Base-by-base conservation (phyloP, 1,139 yeast genomes). In the Hansenula lynferdii region DNA sequence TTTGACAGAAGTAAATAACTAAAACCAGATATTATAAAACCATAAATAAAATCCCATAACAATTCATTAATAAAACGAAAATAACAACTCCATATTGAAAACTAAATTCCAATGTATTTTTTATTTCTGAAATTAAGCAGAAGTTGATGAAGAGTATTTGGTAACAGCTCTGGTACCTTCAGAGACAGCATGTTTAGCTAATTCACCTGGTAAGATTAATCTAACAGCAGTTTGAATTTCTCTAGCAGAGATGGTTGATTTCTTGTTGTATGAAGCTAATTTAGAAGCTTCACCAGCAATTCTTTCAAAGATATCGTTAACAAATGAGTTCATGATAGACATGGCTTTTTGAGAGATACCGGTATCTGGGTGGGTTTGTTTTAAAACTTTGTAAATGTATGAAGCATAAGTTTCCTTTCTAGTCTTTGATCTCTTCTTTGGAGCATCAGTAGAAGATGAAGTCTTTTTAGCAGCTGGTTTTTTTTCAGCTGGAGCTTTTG, bases 151-250 rank as follows among this genome's bases (percentile, higher is more conserved):
- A 63, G 97, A 87, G 82, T 90, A 92, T 80, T 92, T 92, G 71
- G 97, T 90, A 61, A 92, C 97, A 70, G 98, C 96, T 84, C 97
- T 89, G 61, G 97, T 90, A 80, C 97, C 97, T 75, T 90, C 97
- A 60, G 96, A 85, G 61, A 89, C 96, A 61, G 97, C 97, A 73
- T 90, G 97, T 81, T 90, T 92, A 57, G 98, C 97, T 71, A 92
- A 82, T 77, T 92, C 98, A 82, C 98, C 98, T 56, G 98, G 98
- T 62, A 92, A 85, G 74, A 92, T 92, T 66, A 92, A 84, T 80
- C 97, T 86, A 57, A 92, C 98, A 57, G 98, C 97, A 58, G 97
- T 92, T 75, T 92, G 98, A 64, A 92, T 92, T 75, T 92, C 98
- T 78, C 98, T 89, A 47, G 98, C 96, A 53, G 97, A 89, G 64